Evolutionary conservation across 1,284 basidiomycete species (phyloP).

Genomic region (Athelia sp.): DNA sequence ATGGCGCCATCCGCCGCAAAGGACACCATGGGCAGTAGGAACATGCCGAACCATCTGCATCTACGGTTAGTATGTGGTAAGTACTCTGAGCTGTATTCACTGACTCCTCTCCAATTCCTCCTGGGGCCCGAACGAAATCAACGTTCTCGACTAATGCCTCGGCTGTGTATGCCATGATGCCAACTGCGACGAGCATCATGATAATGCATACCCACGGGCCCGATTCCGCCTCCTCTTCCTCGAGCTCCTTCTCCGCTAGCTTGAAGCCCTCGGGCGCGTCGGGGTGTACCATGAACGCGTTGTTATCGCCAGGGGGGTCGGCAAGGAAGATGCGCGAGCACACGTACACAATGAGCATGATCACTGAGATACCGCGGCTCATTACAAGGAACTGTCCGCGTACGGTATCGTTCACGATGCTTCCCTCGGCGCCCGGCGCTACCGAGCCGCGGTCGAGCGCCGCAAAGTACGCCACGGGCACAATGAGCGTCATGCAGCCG

Average conservation of each 20-base stretch:
- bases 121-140: conserved; percentile 40
- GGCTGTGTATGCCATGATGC: conserved; percentile 58
- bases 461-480: conserved; percentile 64
- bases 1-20: conserved; percentile 64
- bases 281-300: conserved; percentile 34
- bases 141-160: conserved; percentile 64
- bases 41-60: conserved; percentile 61
- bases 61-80: background rate
- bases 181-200: conserved; percentile 48
- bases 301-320: conserved; percentile 59
- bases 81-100: conserved; percentile 11
- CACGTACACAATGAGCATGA: conserved; percentile 55
- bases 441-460: conserved; percentile 41
- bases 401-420: conserved; percentile 37
- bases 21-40: conserved; percentile 64
- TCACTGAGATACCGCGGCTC: conserved; percentile 56
- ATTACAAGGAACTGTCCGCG: conserved; percentile 47
- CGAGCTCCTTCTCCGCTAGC: conserved; percentile 36
- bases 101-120: conserved; percentile 44
- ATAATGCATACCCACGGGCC: conserved; percentile 51
- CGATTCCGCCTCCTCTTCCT: conserved; percentile 22
- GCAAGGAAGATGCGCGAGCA: conserved; percentile 62
- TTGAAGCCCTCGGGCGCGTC: conserved; percentile 41
- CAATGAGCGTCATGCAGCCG: conserved; percentile 55
- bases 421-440: conserved; percentile 16